Conservation (phyloP, 352 stramenopile species). For the Globisporangium iwayamae region DNA sequence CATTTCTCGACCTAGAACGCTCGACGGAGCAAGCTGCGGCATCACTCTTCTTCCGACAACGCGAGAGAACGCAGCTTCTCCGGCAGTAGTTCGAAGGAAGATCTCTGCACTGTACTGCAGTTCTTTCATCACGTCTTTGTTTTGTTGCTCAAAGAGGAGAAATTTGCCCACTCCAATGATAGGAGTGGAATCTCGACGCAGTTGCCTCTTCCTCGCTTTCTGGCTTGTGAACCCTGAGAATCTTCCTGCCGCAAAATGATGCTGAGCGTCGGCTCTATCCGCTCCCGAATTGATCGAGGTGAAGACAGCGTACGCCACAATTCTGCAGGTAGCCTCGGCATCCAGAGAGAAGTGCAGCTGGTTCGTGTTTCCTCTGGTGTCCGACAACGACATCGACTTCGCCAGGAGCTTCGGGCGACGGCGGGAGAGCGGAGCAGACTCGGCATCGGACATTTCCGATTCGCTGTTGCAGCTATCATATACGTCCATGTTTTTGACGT, state of each 20-base stretch:
- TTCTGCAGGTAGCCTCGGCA: conserved; percentile 74
- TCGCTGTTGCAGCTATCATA: conserved; percentile 86
- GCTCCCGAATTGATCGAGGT: conserved; percentile 36
- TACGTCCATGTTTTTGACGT: conserved; percentile 34
- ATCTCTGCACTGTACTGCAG: conserved; percentile 87
- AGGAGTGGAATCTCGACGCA: conserved; percentile 67
- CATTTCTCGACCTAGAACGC: background rate
- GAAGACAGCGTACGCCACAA: conserved; percentile 81
- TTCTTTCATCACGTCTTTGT: conserved; percentile 90
- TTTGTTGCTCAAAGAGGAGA: conserved; percentile 86
- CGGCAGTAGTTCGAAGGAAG: conserved; percentile 60
- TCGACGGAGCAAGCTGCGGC: conserved; percentile 35
- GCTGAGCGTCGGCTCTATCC: conserved; percentile 16
- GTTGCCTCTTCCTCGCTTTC: conserved; percentile 66
- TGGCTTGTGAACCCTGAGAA: conserved; percentile 38
- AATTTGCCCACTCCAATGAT: conserved; percentile 76
- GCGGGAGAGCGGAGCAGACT: conserved; percentile 31
- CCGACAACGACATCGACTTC: conserved; percentile 21
- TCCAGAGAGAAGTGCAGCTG: conserved; percentile 79
- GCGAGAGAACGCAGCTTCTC: conserved; percentile 72
- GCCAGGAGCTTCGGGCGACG: conserved; percentile 18
- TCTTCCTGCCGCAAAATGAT: conserved; percentile 17
- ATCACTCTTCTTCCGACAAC: conserved; percentile 53
- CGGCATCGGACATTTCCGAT: conserved; percentile 78
- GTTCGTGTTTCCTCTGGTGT: conserved; percentile 40